Conservation (phyloP, 2,329 filamentous ascomycete species). For the Cladobotryum protrusum region DNA sequence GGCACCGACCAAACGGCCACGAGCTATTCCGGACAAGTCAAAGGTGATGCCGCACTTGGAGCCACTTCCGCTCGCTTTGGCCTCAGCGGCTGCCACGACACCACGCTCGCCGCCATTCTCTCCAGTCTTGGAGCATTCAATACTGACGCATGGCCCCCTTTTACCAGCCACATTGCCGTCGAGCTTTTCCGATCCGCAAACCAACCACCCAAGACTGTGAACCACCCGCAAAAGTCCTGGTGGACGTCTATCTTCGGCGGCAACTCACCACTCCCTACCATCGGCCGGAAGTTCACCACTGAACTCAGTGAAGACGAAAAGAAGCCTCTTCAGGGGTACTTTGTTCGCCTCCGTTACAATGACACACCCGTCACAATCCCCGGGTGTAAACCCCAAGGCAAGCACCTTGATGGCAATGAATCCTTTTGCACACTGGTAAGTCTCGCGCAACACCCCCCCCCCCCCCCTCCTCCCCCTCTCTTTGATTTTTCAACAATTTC, state of each 20-base stretch:
- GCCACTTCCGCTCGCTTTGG: conserved; percentile 59
- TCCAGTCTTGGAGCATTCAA: conserved; percentile 74
- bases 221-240: conserved; percentile 16
- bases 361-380: conserved; percentile 76
- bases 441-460: conserved; percentile 6
- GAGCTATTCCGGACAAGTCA: no score
- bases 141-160: conserved; percentile 75
- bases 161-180: conserved; percentile 84
- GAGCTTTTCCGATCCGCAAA: conserved; percentile 69
- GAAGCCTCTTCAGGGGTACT: conserved; percentile 64
- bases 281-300: conserved; percentile 54
- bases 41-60: neutral
- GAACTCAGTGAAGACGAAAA: conserved; percentile 53
- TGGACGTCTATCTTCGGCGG: conserved; percentile 22
- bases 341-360: conserved; percentile 87
- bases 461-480: no score
- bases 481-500: no score
- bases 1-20: conserved; percentile 23
- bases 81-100: conserved; percentile 86
- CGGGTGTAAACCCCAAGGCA: conserved; percentile 68
- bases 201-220: conserved; percentile 14
- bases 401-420: conserved; percentile 80
- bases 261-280: conserved; percentile 34
- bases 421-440: conserved; percentile 82
- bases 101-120: conserved; percentile 76